Percentiles rank a stretch among this genome's conserved stretches.
These are phyloP conservation scores for Rhinocladiella similis DNA, from an alignment of 2,329 filamentous ascomycete species.

Conservation along the genomic window DNA sequence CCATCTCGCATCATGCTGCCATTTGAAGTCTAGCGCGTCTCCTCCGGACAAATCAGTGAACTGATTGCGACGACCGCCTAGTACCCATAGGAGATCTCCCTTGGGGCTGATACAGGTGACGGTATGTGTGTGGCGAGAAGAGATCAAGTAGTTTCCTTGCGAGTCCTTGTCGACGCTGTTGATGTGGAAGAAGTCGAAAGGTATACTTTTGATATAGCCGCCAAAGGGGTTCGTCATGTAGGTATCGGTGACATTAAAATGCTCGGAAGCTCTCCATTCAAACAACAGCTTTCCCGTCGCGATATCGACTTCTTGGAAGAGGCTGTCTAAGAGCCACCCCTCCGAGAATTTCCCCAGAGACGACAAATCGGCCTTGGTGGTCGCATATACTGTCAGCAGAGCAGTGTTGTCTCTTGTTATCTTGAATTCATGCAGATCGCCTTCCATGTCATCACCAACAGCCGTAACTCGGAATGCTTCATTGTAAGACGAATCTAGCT, in stretches of 20 bases:
- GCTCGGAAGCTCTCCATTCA: conserved; percentile 50
- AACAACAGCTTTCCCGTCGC: conserved; percentile 46
- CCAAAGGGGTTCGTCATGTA: conserved; percentile 19
- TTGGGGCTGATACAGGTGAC: conserved; percentile 45
- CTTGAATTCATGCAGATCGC: conserved; percentile 27
- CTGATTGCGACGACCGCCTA: conserved; percentile 50
- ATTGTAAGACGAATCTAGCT: conserved; percentile 27
- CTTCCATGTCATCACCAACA: conserved; percentile 23
- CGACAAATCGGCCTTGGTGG: conserved; percentile 17
- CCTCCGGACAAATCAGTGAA: conserved; percentile 45
- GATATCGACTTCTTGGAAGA: conserved; percentile 50
- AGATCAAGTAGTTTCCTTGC: conserved; percentile 47
- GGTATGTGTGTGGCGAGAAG: conserved; percentile 42
- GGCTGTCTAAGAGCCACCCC: conserved; percentile 43
- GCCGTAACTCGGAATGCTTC: conserved; percentile 18
- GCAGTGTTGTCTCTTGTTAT: conserved; percentile 23
- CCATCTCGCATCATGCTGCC: conserved; percentile 56
- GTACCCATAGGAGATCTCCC: conserved; percentile 47
- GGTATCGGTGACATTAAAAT: conserved; percentile 35
- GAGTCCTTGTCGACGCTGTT: conserved; percentile 55
- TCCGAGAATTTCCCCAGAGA: conserved; percentile 31
- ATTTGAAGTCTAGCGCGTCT: conserved; percentile 49
- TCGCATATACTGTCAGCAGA: conserved; percentile 24
- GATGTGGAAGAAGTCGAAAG: conserved; percentile 59
- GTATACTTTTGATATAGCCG: conserved; percentile 15